Evolutionary conservation across 768 basidiomycete genomes (phyloP).

Genomic region (Phanerochaete sordida): DNA sequence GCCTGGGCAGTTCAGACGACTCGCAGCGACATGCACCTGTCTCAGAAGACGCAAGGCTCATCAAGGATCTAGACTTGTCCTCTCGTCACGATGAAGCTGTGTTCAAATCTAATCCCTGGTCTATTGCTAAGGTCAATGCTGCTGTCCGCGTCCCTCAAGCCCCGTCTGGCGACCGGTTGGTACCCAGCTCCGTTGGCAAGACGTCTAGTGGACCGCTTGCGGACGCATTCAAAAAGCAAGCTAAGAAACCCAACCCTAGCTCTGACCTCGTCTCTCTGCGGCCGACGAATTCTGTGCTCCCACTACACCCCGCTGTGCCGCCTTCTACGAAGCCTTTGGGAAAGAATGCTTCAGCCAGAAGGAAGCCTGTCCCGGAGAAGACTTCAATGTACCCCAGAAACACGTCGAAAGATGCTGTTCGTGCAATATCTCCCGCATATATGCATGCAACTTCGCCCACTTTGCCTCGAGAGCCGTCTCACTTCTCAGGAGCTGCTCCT

Average conservation of each 20-base stretch:
- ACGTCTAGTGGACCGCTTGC: constrained; percentile 33
- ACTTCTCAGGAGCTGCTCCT: neutral
- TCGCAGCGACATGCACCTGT: neutral
- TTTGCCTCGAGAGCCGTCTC: neutral
- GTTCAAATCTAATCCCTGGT: constrained; percentile 78
- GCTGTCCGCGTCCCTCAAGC: constrained; percentile 37
- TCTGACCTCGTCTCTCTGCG: neutral
- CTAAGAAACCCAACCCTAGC: neutral
- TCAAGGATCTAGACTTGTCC: constrained; percentile 58
- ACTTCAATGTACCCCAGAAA: neutral
- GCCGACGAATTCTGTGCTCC: neutral
- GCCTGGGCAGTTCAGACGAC: neutral
- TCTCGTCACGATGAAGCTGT: constrained; percentile 54
- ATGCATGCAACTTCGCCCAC: neutral
- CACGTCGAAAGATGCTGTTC: neutral
- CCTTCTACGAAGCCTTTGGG: too few species aligned
- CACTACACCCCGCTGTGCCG: too few species aligned
- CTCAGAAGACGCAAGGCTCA: constrained; percentile 25
- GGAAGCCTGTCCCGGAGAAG: neutral
- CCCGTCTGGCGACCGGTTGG: neutral
- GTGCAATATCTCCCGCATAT: neutral
- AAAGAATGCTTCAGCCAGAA: too few species aligned
- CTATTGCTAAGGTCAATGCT: constrained; percentile 78
- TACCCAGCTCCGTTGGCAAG: neutral
- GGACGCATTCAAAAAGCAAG: constrained; percentile 45